Conservation (phyloP, 2,329 filamentous ascomycete genomes). For the Phialemoniopsis sp. region DNA sequence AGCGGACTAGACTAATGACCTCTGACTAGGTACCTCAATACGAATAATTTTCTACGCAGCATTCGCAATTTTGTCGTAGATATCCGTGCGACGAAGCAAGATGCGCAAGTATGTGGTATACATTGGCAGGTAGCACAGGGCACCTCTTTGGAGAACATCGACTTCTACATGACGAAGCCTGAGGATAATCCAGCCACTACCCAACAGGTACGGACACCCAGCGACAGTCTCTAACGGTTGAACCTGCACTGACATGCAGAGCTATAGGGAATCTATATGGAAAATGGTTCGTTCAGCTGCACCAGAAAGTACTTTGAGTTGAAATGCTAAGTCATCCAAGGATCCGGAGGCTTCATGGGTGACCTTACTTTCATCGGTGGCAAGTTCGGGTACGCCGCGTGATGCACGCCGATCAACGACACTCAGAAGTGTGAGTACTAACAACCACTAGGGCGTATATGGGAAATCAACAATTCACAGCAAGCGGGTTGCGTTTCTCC, state of each 20-base stretch:
- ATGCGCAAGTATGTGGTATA: constrained; percentile 47
- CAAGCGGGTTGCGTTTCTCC: not conserved
- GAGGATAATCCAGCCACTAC: no score
- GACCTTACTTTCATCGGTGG: constrained; percentile 84
- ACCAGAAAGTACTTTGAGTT: no score
- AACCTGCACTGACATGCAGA: no score
- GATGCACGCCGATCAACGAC: no score
- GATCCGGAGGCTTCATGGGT: constrained; percentile 78
- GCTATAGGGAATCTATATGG: no score
- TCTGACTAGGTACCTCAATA: no score
- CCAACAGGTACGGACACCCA: constrained; percentile 38
- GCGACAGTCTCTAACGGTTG: constrained; percentile 56
- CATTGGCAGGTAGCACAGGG: constrained; percentile 70
- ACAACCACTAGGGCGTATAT: no score
- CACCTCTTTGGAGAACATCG: constrained; percentile 53
- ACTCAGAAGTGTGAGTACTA: no score
- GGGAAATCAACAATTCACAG: not conserved
- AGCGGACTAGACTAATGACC: no score
- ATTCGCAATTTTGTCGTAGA: constrained; percentile 57
- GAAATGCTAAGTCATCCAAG: no score
- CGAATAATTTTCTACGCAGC: constrained; percentile 13
- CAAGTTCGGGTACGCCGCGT: constrained; percentile 55
- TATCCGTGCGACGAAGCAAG: constrained; percentile 46
- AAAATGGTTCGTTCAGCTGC: no score
- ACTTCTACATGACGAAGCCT: constrained; percentile 51